These are phyloP conservation scores for Chlorella sp. DNA, from an alignment of 139 green algal species.

Conservation along the genomic window DNA sequence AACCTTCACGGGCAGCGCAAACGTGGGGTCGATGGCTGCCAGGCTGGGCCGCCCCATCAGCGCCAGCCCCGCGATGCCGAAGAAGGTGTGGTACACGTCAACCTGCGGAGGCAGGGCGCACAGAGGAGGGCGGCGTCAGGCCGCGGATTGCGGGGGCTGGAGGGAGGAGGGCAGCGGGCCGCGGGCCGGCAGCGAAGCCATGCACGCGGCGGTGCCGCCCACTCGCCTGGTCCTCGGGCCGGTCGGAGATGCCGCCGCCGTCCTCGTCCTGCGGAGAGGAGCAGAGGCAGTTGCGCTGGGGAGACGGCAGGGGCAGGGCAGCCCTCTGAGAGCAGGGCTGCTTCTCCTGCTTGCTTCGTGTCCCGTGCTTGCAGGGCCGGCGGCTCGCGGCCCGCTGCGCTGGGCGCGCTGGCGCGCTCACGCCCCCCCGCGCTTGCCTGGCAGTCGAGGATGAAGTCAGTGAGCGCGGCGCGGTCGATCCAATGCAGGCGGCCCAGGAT, in stretches of 20 bases:
- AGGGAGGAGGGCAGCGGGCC: background rate
- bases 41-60: conserved; percentile 83
- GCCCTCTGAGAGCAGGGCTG: too few species aligned
- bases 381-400: too few species aligned
- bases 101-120: conserved; percentile 4
- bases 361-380: too few species aligned
- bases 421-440: conserved; percentile 57
- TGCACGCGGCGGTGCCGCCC: too few species aligned
- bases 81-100: conserved; percentile 99
- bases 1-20: conserved; percentile 80
- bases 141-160: background rate
- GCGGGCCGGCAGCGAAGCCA: too few species aligned
- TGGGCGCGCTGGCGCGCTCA: too few species aligned
- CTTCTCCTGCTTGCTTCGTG: too few species aligned
- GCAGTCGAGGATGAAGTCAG: conserved; percentile 87
- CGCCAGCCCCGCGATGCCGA: conserved; percentile 91
- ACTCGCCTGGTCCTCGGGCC: conserved; percentile 90
- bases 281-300: too few species aligned
- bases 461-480: conserved; percentile 86
- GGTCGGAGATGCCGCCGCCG: conserved; percentile 93
- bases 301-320: too few species aligned
- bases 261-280: conserved; percentile 84
- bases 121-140: background rate
- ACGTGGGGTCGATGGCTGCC: conserved; percentile 81
- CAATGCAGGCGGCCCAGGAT: conserved; percentile 92